Evolutionary conservation across 2,329 filamentous ascomycete genomes (phyloP), one percentile per base, ranked within the genome.

Genomic region (Scedosporium aurantiacum): DNA sequence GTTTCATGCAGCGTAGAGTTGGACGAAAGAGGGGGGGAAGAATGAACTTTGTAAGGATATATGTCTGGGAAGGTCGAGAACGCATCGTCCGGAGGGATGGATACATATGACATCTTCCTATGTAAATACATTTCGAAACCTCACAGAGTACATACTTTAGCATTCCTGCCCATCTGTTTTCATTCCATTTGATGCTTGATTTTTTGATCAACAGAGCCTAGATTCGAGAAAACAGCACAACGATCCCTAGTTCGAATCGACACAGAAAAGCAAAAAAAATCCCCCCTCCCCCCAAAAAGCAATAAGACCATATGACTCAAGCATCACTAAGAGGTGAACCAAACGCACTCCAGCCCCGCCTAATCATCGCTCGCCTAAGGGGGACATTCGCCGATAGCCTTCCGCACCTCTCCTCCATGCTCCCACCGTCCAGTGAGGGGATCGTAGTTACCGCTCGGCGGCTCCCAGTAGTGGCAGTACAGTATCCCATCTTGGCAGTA

Each of bases 391-490:
- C 56, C 18, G 18, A 57, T 16, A 10, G 37, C 18, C 56, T 40
- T 32, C 2, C 25, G 27, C 18, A 41, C 16, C 56, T 37, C 56
- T 7, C 37, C 56, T n/a, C 56, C 56, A 40, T 43, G 28, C 56
- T 40, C 21, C 12, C 28, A 57, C 56, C 21, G 56, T 14, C 56
- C 56, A 21, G 66, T 64, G 1, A 65, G 67, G 18, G 66, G 62
- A 57, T 76, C 68, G 62, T 68, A 74, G n/a, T 67, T 66, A 5
- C 72, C 75, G 54, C 14, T 75, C 64, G 16, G 74, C 74, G 25
- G 66, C 43, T 18, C 68, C 69, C 74, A 77, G 66, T 70, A 73
- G 63, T 73, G 71, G 66, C 75, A 76, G 69, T 71, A 76, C 2
- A 70, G 70, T 3, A 67, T 68, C 14, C 65, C 63, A 16, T 68